Percentiles rank a stretch among this genome's conserved stretches.
These are phyloP conservation scores for Pseudozyma hubeiensis DNA, from an alignment of 1,284 basidiomycete species.

Conservation along the genomic window DNA sequence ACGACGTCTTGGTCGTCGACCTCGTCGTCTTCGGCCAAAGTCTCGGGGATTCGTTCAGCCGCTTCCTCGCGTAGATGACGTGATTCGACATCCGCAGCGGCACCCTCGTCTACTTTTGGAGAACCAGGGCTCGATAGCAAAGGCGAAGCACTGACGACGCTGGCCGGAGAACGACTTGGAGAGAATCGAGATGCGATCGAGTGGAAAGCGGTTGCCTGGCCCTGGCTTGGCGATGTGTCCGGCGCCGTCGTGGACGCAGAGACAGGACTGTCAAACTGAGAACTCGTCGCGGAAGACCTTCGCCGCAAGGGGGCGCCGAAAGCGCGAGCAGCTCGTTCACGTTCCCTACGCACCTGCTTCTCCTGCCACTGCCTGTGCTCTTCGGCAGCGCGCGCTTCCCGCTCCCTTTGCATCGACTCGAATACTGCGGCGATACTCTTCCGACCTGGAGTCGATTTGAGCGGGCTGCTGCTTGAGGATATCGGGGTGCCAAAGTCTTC, in stretches of 20 bases:
- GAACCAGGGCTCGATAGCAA: constrained; percentile 18
- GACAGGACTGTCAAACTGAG: constrained; percentile 18
- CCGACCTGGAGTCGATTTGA: constrained; percentile 28
- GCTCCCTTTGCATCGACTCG: constrained; percentile 49
- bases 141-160: constrained; percentile 13
- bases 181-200: constrained; percentile 5
- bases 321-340: constrained; percentile 44
- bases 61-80: constrained; percentile 35
- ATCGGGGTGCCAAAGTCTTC: constrained; percentile 1
- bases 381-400: constrained; percentile 33
- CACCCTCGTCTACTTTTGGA: constrained; percentile 32
- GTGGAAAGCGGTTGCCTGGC: not conserved
- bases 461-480: constrained; percentile 1
- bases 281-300: constrained; percentile 18
- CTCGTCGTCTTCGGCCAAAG: constrained; percentile 25
- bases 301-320: constrained; percentile 16
- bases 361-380: constrained; percentile 40
- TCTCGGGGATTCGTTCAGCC: constrained; percentile 23
- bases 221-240: constrained; percentile 7
- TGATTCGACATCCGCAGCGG: constrained; percentile 14
- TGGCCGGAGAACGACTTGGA: constrained; percentile 10
- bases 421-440: constrained; percentile 51
- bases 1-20: not conserved
- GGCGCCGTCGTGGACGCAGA: constrained; percentile 3
- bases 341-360: constrained; percentile 38